Conservation (phyloP, 305 asterid species). For the Fraxinus velutina region DNA sequence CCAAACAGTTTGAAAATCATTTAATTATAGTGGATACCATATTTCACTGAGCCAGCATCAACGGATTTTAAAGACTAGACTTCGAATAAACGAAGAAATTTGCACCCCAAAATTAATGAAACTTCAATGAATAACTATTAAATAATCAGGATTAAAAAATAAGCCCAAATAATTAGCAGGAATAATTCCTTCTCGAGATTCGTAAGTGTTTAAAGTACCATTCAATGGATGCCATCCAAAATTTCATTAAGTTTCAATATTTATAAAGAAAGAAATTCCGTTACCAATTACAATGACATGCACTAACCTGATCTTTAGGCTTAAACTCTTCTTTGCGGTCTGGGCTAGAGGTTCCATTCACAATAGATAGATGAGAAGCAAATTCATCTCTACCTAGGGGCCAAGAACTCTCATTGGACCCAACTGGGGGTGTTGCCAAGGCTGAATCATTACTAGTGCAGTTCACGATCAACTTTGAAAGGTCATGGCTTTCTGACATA, state of each 20-base stretch:
- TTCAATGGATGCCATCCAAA: not conserved
- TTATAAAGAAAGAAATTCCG: not conserved
- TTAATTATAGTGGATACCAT: not conserved
- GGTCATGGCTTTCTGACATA: conserved; percentile 34
- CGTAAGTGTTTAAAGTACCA: not conserved
- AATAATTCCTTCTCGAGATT: not conserved
- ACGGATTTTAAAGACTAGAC: not conserved
- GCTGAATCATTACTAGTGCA: conserved; percentile 37
- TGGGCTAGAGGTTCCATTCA: conserved; percentile 33
- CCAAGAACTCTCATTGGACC: conserved; percentile 45
- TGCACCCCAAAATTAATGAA: not conserved
- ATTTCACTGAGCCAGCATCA: conserved; percentile 2
- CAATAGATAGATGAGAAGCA: conserved; percentile 40
- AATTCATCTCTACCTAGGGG: conserved; percentile 35
- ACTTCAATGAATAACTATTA: not conserved
- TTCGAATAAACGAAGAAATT: not conserved
- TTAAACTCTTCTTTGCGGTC: conserved; percentile 38
- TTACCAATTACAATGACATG: conserved; percentile 3
- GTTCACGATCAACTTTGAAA: conserved; percentile 30
- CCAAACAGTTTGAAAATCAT: conserved; percentile 8
- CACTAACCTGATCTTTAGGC: conserved; percentile 42
- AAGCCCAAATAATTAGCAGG: not conserved
- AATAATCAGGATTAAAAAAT: not conserved
- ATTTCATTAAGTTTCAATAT: not conserved
- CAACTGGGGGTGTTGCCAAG: conserved; percentile 35